A percentile compares a stretch with the other conserved stretches of the same genome.
Conservation (phyloP, 495 filamentous ascomycete species). For the Aspergillus olivimuriae region DNA sequence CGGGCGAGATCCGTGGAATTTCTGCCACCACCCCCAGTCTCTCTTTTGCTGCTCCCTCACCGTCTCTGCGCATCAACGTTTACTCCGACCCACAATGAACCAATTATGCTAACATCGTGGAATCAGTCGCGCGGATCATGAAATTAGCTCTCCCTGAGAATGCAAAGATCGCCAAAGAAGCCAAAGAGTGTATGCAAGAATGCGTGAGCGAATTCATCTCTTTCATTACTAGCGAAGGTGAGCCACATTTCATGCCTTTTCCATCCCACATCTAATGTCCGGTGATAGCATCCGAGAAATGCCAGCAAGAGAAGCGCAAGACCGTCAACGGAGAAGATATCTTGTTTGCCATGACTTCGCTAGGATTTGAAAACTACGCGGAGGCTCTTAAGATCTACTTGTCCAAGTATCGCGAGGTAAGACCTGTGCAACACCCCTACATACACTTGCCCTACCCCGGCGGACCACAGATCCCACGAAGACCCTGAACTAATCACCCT, state of each 20-base stretch:
- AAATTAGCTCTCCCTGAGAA: constrained; percentile 95
- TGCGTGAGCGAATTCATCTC: constrained; percentile 99
- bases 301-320: constrained; percentile 98
- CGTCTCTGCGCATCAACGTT: too few species aligned
- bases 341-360: constrained; percentile 95
- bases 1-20: too few species aligned
- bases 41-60: too few species aligned
- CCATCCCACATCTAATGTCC: background rate
- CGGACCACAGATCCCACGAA: background rate
- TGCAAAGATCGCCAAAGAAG: constrained; percentile 98
- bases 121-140: constrained; percentile 98
- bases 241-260: background rate
- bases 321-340: constrained; percentile 99
- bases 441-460: constrained; percentile 8
- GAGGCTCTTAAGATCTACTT: constrained; percentile 98
- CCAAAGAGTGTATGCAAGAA: constrained; percentile 99
- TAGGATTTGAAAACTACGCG: constrained; percentile 98
- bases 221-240: constrained; percentile 98
- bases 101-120: constrained; percentile 88
- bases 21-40: too few species aligned
- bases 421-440: constrained; percentile 32
- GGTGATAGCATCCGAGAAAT: constrained; percentile 87
- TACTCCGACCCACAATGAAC: too few species aligned
- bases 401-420: constrained; percentile 95
- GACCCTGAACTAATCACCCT: too few species aligned